These are phyloP conservation scores for Penicillium brevicompactum DNA, from an alignment of 2,329 filamentous ascomycete species.

Conservation along the genomic window DNA sequence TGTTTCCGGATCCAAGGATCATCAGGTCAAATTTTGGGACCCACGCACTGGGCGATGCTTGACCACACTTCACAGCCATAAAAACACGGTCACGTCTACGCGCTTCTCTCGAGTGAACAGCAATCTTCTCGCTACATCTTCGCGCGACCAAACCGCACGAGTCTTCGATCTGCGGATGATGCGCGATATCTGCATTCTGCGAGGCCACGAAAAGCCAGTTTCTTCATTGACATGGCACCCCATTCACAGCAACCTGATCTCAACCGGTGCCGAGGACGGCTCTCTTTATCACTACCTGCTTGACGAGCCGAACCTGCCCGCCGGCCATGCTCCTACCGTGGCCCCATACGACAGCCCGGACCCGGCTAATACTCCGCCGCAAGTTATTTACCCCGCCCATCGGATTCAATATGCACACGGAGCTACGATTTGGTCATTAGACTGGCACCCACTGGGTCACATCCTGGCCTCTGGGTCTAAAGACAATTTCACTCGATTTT, in stretches of 20 bases:
- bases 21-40: constrained; percentile 97
- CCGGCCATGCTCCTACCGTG: constrained; percentile 69
- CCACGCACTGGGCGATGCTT: constrained; percentile 87
- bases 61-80: constrained; percentile 93
- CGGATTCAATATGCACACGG: constrained; percentile 85
- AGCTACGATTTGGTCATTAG: constrained; percentile 94
- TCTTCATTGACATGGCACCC: constrained; percentile 93
- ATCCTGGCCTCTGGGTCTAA: constrained; percentile 95
- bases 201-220: constrained; percentile 95
- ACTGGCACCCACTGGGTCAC: constrained; percentile 96
- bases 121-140: constrained; percentile 84
- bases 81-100: constrained; percentile 94
- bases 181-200: constrained; percentile 91
- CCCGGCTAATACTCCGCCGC: constrained; percentile 75
- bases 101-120: constrained; percentile 85
- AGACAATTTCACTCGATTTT: constrained; percentile 94
- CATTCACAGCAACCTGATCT: constrained; percentile 83
- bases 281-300: constrained; percentile 92
- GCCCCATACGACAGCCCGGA: constrained; percentile 86
- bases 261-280: constrained; percentile 87
- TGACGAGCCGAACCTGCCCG: constrained; percentile 85
- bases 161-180: constrained; percentile 97
- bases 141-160: constrained; percentile 87
- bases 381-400: constrained; percentile 92
- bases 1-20: constrained; percentile 96